Percentiles rank a stretch among this genome's conserved stretches.
Conservation (phyloP, 2,329 filamentous ascomycete genomes). For the Phaeosphaeria sp. region DNA sequence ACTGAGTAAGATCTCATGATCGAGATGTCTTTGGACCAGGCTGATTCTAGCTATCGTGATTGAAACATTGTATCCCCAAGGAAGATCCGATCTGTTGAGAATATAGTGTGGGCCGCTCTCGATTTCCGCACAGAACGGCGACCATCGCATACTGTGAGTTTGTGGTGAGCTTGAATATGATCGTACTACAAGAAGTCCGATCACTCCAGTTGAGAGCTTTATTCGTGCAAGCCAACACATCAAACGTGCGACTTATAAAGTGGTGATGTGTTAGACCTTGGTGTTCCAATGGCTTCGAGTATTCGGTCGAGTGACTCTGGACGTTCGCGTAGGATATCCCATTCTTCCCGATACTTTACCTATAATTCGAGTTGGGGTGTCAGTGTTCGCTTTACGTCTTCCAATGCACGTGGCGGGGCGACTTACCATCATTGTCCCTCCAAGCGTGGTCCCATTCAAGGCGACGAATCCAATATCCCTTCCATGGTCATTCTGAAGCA, state of each 20-base stretch:
- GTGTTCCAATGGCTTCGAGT: slow-evolving; percentile 49
- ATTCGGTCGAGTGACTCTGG: slow-evolving; percentile 53
- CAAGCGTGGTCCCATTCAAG: slow-evolving; percentile 64
- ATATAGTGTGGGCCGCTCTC: too few species aligned
- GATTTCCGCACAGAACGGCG: too few species aligned
- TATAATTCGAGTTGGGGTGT: neutral
- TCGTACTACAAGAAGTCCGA: neutral
- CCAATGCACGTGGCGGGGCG: neutral
- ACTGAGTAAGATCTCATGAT: neutral
- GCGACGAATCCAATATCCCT: slow-evolving; percentile 53
- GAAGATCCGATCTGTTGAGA: too few species aligned
- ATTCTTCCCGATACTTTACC: slow-evolving; percentile 61
- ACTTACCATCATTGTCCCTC: slow-evolving; percentile 62
- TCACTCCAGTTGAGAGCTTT: neutral
- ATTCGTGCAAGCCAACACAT: neutral
- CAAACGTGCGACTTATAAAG: slow-evolving; percentile 15
- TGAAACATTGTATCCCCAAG: too few species aligned
- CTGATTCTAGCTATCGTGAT: too few species aligned
- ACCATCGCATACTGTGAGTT: too few species aligned
- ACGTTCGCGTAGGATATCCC: slow-evolving; percentile 55
- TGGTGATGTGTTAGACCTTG: slow-evolving; percentile 13
- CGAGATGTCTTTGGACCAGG: neutral
- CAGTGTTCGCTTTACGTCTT: neutral
- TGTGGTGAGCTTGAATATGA: neutral
- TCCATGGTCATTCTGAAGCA: slow-evolving; percentile 48